A percentile compares a stretch with the other conserved stretches of the same genome.
These are phyloP conservation scores for Pyrenochaeta sp. DNA, from an alignment of 2,329 filamentous ascomycete genomes.

Conservation along the genomic window DNA sequence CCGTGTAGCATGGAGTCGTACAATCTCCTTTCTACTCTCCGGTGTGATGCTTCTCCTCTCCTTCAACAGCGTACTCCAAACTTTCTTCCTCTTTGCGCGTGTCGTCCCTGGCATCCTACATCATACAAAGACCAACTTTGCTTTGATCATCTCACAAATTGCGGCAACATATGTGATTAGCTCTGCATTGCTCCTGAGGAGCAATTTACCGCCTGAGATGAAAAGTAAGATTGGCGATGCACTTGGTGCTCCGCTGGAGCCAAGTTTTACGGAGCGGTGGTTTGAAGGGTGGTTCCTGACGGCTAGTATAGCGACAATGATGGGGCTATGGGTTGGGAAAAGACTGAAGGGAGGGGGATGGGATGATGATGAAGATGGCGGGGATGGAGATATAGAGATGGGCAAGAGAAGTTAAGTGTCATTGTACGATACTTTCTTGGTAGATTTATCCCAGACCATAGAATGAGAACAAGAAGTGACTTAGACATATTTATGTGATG, in stretches of 20 bases:
- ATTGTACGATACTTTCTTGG: neutral
- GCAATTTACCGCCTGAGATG: slow-evolving; percentile 80
- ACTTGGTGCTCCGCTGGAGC: slow-evolving; percentile 77
- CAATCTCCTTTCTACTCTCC: slow-evolving; percentile 83
- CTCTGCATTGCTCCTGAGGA: slow-evolving; percentile 77
- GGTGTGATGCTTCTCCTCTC: slow-evolving; percentile 84
- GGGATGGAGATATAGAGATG: slow-evolving; percentile 70
- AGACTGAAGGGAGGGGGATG: slow-evolving; percentile 59
- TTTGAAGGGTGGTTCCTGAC: slow-evolving; percentile 87
- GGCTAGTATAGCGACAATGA: slow-evolving; percentile 70
- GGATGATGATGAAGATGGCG: slow-evolving; percentile 48
- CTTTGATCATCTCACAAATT: slow-evolving; percentile 81
- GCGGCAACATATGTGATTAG: slow-evolving; percentile 86
- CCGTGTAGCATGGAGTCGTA: slow-evolving; percentile 82
- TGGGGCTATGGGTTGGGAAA: slow-evolving; percentile 78
- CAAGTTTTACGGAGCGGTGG: slow-evolving; percentile 79
- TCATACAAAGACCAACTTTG: slow-evolving; percentile 79
- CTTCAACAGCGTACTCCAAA: slow-evolving; percentile 85
- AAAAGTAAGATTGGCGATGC: slow-evolving; percentile 80
- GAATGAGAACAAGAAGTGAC: neutral
- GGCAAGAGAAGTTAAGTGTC: slow-evolving; percentile 69
- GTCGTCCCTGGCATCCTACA: slow-evolving; percentile 76
- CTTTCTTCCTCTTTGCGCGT: slow-evolving; percentile 80
- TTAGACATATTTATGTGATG: too few species aligned
- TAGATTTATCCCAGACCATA: neutral